Evolutionary conservation across 2,329 filamentous ascomycete genomes (phyloP), one percentile per base, ranked within the genome.

Genomic region (Thermothelomyces thermophilus): DNA sequence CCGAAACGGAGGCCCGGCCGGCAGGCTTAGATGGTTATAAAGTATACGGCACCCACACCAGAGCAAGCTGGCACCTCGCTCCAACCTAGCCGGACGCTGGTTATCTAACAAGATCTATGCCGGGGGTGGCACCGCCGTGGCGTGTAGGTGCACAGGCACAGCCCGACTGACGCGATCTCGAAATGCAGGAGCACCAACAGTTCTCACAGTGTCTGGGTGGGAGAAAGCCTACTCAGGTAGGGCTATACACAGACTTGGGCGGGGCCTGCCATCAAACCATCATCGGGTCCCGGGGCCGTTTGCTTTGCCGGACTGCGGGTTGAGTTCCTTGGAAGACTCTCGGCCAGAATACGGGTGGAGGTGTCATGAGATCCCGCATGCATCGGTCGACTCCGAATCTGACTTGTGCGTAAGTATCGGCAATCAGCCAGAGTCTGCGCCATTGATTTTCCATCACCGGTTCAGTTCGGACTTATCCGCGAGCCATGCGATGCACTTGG

Each of bases 151-250:
- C n/a, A n/a, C n/a, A n/a, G n/a, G n/a, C n/a, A 24, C 45, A 26
- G 45, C 45, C 45, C 14, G 22, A 30, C 34, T 16, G 8, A 33
- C 17, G 44, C 44, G 44, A 46, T 46, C 28, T 24, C 19, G 14
- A 5, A 10, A 39, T 46, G 44, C 44, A 40, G 24, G 34, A 13
- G 10, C 24, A n/a, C 26, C 35, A 40, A 46, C 44, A 33, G 35
- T 13, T 1, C 16, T 13, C 24, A 40, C 26, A 31, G 44, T 40
- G 44, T 28, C 28, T 13, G 22, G 44, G 13, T 22, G 22, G 3
- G 20, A 24, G 22, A 2, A 19, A 14, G 36, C 20, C 26, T n/a
- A 16, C 13, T 26, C 9, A 9, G 5, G 5, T 26, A 9, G 5
- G 5, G 9, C 24, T 26, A 26, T 5, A 9, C 5, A 26, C 24